phyloP scores from a whole-genome alignment of 768 basidiomycete genomes.

The Trametes sanguinea region DNA sequence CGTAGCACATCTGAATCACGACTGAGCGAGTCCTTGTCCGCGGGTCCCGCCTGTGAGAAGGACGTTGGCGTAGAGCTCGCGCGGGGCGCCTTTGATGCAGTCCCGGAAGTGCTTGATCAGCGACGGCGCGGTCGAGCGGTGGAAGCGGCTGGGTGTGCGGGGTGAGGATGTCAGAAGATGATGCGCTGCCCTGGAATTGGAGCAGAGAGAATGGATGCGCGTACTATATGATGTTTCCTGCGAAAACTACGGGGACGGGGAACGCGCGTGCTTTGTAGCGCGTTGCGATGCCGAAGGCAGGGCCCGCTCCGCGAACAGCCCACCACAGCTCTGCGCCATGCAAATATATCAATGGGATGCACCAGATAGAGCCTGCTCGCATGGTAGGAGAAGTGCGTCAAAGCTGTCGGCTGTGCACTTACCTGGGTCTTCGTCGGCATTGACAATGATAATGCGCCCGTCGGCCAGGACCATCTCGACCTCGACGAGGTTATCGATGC shows the following conservation, averaged over 20 bases:
- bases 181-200: not conserved
- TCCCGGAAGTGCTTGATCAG: constrained; percentile 92
- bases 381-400: not conserved
- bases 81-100: constrained; percentile 85
- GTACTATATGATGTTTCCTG: constrained; percentile 91
- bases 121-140: constrained; percentile 82
- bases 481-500: constrained; percentile 88
- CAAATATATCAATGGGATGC: not conserved
- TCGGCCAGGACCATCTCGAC: constrained; percentile 92
- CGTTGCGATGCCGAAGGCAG: constrained; percentile 81
- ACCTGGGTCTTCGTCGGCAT: constrained; percentile 73
- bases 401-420: constrained; percentile 25
- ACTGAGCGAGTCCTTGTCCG: constrained; percentile 81
- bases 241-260: constrained; percentile 88
- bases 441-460: constrained; percentile 79
- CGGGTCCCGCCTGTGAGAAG: constrained; percentile 89
- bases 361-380: not conserved
- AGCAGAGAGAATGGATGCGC: constrained; percentile 32
- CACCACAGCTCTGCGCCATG: constrained; percentile 73
- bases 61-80: constrained; percentile 87
- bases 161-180: constrained; percentile 12
- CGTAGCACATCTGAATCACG: constrained; percentile 90
- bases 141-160: constrained; percentile 66
- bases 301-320: constrained; percentile 83
- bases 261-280: constrained; percentile 90